Evolutionary conservation across 768 basidiomycete genomes (phyloP), one percentile per base, ranked within the genome.

Genomic region (Lentinula raphanica): DNA sequence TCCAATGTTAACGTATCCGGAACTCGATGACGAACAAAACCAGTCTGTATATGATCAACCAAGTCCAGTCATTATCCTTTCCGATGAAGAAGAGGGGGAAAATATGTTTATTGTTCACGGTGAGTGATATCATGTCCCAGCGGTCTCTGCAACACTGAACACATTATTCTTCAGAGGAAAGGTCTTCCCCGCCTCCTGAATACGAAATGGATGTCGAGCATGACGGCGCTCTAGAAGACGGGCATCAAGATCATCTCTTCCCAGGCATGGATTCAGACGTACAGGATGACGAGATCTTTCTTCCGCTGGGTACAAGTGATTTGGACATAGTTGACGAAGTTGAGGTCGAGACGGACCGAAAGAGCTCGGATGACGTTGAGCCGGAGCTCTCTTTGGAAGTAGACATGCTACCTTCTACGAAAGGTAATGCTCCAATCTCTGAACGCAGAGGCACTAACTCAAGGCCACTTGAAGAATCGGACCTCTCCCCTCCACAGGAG

Each of bases 271-370:
- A 62, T 36, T 51, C 48, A 31, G 59, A 64, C 12, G 36, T 48
- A 42, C 46, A 35, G 44, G 60, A 55, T 55, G 39, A 54, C 25
- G 44, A 55, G 39, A 46, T 11, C 17, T 11, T 48, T 23, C 23
- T 68, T 21, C 69, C 67, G 13, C 61, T 69, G 12, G 67, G 67
- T n/a, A 68, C 68, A 13, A 70, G 67, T 49, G 69, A 70, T 46
- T 59, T 69, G 32, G 66, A 58, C 40, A 49, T 64, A 21, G 25
- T 31, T 0, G 54, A 56, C 17, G 39, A 56, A 29, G 40, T 32
- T 2, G 42, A 56, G 12, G 23, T 40, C 8, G 40, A 44, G 28
- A 21, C 6, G 6, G 36, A 36, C 13, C 3, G n/a, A 15, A 36
- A 39, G 12, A 28, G 6, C 5, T 3, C 8, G 2, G 31, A 35